A percentile compares a stretch with the other conserved stretches of the same genome.
Evolutionary conservation across 768 basidiomycete species (phyloP).

Genomic region (Clitopilus hobsonii): DNA sequence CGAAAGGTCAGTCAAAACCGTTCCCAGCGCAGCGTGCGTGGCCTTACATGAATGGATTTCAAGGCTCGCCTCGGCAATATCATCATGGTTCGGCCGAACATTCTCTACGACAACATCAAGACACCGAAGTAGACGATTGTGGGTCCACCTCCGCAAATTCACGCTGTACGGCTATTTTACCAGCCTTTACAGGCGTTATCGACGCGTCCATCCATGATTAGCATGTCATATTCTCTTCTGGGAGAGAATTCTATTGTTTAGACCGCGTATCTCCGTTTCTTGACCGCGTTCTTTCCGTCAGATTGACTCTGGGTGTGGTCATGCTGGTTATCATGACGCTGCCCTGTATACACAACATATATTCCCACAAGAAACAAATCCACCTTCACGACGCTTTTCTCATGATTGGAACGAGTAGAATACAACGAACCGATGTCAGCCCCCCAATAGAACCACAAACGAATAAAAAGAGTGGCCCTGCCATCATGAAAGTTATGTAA

Average conservation of each 20-base stretch:
- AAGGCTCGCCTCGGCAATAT: too few species aligned
- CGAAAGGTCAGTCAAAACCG: too few species aligned
- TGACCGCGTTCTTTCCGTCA: neutral
- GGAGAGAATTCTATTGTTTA: neutral
- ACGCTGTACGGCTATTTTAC: too few species aligned
- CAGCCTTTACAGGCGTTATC: neutral
- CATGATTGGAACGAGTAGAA: neutral
- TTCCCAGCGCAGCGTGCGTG: too few species aligned
- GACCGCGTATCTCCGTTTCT: neutral
- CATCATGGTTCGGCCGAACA: too few species aligned
- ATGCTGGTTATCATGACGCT: neutral
- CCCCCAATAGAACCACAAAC: neutral
- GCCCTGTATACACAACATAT: neutral
- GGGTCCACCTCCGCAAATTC: neutral
- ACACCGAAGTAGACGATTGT: neutral
- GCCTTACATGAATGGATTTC: too few species aligned
- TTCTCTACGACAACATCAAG: too few species aligned
- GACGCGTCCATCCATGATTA: neutral
- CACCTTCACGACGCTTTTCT: neutral
- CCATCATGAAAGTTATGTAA: conserved; percentile 12
- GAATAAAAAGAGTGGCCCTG: neutral
- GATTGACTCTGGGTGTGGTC: neutral
- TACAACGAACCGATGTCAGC: neutral
- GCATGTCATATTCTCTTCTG: neutral
- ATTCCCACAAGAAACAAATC: too few species aligned